Conservation (phyloP, 1,139 yeast genomes). For the Scheffersomyces quercinus region DNA sequence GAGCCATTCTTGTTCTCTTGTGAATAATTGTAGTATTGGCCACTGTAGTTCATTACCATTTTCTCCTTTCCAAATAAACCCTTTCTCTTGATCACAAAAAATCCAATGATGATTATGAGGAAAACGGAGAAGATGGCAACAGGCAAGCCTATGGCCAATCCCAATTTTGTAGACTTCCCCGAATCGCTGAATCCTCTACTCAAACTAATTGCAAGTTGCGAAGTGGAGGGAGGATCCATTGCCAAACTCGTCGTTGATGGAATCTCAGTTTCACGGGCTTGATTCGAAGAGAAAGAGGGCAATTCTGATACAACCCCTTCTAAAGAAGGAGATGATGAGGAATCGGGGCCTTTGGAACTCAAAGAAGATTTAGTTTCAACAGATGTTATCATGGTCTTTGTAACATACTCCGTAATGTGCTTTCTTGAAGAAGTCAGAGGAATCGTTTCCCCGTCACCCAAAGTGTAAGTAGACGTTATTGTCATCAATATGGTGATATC, state of each 20-base stretch:
- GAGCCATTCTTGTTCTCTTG: neutral
- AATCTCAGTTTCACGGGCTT: conserved; percentile 4
- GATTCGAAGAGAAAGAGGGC: neutral
- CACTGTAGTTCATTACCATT: conserved; percentile 6
- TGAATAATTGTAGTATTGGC: neutral
- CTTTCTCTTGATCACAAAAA: conserved; percentile 17
- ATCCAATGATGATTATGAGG: conserved; percentile 23
- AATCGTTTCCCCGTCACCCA: neutral
- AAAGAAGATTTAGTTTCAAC: neutral
- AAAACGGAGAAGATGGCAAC: conserved; percentile 33
- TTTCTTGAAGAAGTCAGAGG: neutral
- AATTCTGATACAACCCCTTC: too few relatives aligned
- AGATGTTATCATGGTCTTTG: neutral
- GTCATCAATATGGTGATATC: conserved; percentile 17
- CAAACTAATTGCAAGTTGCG: neutral
- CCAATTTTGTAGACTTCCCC: conserved; percentile 23
- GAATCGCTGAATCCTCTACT: neutral
- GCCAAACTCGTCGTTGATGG: conserved; percentile 8
- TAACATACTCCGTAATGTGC: neutral
- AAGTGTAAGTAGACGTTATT: conserved; percentile 21
- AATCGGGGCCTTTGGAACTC: neutral
- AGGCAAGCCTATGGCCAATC: conserved; percentile 48
- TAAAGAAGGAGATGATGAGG: neutral
- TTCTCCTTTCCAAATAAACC: conserved; percentile 13
- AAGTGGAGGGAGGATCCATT: neutral